A percentile compares a stretch with the other conserved stretches of the same genome.
These are phyloP conservation scores for Hypomontagnella submonticulosa DNA, from an alignment of 495 filamentous ascomycete genomes.

Conservation along the genomic window DNA sequence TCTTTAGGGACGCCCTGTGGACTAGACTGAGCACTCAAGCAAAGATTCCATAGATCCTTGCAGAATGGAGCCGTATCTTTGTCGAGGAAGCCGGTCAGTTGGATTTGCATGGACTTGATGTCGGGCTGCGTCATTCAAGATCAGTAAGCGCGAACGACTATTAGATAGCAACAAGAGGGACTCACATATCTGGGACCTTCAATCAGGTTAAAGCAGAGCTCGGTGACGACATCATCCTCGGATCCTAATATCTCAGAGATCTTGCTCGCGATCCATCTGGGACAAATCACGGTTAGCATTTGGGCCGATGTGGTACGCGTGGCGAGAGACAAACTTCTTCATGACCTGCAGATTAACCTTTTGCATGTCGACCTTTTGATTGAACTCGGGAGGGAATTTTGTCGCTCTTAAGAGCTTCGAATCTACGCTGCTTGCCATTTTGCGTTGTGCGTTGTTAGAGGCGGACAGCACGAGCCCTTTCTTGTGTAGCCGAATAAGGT, in stretches of 20 bases:
- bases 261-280: constrained; percentile 89
- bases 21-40: constrained; percentile 88
- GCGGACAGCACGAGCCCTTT: neutral
- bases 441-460: constrained; percentile 16
- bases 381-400: constrained; percentile 95
- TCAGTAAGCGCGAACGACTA: constrained; percentile 26
- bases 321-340: constrained; percentile 77
- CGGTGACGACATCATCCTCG: constrained; percentile 95
- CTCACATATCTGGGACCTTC: constrained; percentile 83
- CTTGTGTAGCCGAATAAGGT: neutral
- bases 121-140: constrained; percentile 72
- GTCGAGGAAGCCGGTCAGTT: constrained; percentile 93
- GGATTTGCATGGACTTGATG: constrained; percentile 92
- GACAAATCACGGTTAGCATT: constrained; percentile 37
- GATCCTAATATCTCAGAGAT: constrained; percentile 86
- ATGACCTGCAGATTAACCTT: constrained; percentile 98
- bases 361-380: constrained; percentile 92
- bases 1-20: constrained; percentile 93
- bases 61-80: constrained; percentile 93
- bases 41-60: constrained; percentile 91
- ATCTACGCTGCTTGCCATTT: constrained; percentile 81
- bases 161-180: constrained; percentile 36
- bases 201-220: constrained; percentile 89
- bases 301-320: neutral
- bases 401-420: constrained; percentile 87